A percentile compares a stretch with the other conserved stretches of the same genome.
Evolutionary conservation across 768 basidiomycete species (phyloP).

Genomic region (Postia placenta): DNA sequence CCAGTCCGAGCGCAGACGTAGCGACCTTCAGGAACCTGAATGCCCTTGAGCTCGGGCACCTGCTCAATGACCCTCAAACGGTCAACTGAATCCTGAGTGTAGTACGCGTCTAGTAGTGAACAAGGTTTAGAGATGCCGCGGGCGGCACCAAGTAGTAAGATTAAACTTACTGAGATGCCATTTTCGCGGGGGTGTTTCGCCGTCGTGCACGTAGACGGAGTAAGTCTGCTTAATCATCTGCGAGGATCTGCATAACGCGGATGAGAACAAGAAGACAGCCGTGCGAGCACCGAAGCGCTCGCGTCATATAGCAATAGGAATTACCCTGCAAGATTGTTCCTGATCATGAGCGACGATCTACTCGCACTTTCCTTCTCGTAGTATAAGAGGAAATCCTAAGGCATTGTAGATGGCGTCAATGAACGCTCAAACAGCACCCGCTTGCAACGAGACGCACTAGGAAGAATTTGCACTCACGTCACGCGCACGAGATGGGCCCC

Average conservation of each 20-base stretch:
- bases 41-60: slow-evolving; percentile 41
- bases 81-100: slow-evolving; percentile 56
- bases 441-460: slow-evolving; percentile 8
- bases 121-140: too few species aligned
- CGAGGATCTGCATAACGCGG: slow-evolving; percentile 15
- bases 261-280: neutral
- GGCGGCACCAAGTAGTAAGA: neutral
- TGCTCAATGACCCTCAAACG: slow-evolving; percentile 56
- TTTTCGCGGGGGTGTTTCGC: slow-evolving; percentile 22
- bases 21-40: slow-evolving; percentile 51
- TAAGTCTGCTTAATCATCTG: slow-evolving; percentile 34
- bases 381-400: slow-evolving; percentile 33
- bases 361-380: slow-evolving; percentile 30
- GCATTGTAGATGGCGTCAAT: slow-evolving; percentile 5
- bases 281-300: too few species aligned
- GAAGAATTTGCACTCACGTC: slow-evolving; percentile 16
- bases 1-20: slow-evolving; percentile 59
- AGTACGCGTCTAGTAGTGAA: slow-evolving; percentile 60
- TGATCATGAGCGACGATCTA: slow-evolving; percentile 16
- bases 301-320: too few species aligned
- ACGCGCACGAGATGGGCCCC: slow-evolving; percentile 33
- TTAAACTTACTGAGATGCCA: slow-evolving; percentile 32
- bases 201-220: slow-evolving; percentile 29
- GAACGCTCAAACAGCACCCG: neutral
- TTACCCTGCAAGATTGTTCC: slow-evolving; percentile 20